A percentile compares a stretch with the other conserved stretches of the same genome.
Evolutionary conservation across 176 grass and related monocot species (phyloP).

Genomic region (Leersia perrieri): DNA sequence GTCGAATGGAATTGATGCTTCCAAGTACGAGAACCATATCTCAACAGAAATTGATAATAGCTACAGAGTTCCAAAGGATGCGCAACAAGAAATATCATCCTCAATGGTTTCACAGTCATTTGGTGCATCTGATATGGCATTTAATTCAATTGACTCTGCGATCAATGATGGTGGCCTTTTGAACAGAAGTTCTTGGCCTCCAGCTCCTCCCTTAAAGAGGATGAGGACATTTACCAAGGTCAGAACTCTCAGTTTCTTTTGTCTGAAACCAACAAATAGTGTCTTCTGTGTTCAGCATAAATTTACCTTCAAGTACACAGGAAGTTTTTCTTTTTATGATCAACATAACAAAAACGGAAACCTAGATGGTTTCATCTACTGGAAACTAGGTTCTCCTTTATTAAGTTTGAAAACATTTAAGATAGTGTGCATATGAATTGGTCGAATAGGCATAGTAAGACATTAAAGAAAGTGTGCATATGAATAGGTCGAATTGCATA

Average conservation of each 20-base stretch:
- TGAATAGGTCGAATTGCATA: not conserved
- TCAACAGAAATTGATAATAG: conserved; percentile 62
- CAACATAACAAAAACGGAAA: not conserved
- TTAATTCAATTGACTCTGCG: conserved; percentile 87
- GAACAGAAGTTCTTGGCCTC: conserved; percentile 60
- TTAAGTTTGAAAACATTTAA: not conserved
- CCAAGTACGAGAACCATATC: conserved; percentile 72
- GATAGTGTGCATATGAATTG: not conserved
- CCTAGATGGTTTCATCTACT: not conserved
- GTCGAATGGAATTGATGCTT: conserved; percentile 54
- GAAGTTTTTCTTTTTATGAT: not conserved
- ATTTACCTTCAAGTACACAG: not conserved
- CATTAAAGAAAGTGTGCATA: not conserved
- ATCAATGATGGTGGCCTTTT: conserved; percentile 60
- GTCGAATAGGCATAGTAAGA: not conserved
- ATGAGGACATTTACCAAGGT: conserved; percentile 92
- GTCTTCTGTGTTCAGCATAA: not conserved
- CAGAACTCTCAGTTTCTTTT: conserved; percentile 26
- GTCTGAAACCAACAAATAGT: not conserved
- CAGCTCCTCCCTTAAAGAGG: conserved; percentile 54
- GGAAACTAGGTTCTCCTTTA: not conserved
- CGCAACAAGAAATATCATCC: conserved; percentile 74
- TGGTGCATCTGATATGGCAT: conserved; percentile 76
- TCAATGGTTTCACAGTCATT: conserved; percentile 84
- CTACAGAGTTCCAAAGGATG: conserved; percentile 62